A percentile compares a stretch with the other conserved stretches of the same genome.
These are phyloP conservation scores for Schizonepeta tenuifolia DNA, from an alignment of 257 asterid genomes.

Conservation along the genomic window DNA sequence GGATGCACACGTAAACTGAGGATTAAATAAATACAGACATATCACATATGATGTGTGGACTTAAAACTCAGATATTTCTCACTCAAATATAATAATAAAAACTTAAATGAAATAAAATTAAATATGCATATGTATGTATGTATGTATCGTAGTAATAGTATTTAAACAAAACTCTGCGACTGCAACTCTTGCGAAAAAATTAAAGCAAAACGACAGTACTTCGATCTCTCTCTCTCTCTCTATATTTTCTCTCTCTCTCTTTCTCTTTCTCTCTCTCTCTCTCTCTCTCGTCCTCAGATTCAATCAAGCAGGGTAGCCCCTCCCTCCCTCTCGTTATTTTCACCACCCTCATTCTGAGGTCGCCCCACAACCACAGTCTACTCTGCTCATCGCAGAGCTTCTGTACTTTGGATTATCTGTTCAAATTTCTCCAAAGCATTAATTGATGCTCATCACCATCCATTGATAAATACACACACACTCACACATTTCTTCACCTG, in stretches of 20 bases:
- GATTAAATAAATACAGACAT: constrained; percentile 10
- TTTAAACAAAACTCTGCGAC: not conserved
- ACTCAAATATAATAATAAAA: not conserved
- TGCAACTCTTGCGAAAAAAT: constrained; percentile 8
- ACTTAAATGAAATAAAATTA: not conserved
- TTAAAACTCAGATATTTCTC: constrained; percentile 33
- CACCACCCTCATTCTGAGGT: constrained; percentile 43
- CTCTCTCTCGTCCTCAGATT: constrained; percentile 38
- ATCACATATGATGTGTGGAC: constrained; percentile 6
- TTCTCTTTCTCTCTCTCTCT: constrained; percentile 8
- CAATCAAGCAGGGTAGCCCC: constrained; percentile 30
- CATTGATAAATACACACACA: not conserved
- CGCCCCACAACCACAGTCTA: constrained; percentile 23
- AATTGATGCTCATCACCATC: not conserved
- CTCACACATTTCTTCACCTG: constrained; percentile 1
- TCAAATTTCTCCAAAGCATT: not conserved
- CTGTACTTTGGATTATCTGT: constrained; percentile 19
- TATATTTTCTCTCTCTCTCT: not conserved
- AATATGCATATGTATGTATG: not conserved
- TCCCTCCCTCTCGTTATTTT: constrained; percentile 41
- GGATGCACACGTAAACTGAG: constrained; percentile 26
- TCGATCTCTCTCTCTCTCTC: constrained; percentile 20
- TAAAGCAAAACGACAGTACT: constrained; percentile 34
- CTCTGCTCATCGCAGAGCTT: constrained; percentile 22
- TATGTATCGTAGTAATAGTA: too few species aligned